Evolutionary conservation across 345 rosid genomes (phyloP), one percentile per base, ranked within the genome.

Genomic region (Pelargonium nanum): DNA sequence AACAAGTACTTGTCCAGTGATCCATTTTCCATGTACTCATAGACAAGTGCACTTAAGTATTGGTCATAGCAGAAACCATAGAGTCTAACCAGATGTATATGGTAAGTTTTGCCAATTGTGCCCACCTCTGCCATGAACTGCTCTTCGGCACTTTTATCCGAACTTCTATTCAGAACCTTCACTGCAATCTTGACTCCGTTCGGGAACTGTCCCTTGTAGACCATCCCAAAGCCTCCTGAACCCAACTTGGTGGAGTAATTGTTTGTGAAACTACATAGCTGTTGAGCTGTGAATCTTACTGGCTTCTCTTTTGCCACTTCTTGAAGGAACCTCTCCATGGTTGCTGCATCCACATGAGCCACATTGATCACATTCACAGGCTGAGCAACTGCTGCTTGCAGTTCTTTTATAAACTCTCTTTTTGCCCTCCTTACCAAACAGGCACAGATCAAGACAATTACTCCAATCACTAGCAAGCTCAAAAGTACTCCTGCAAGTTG

Each of bases 101-200:
- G 68, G 53, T 57, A 51, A 4, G 55, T 57, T 30, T 55, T 73
- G 19, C 77, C 68, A 0, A 68, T 65, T 12, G 61, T 62, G 59
- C 56, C 54, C 57, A 65, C 68, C 62, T 69, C 70, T 24, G 68
- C 70, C 54, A 68, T 12, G 57, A 65, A 68, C 30, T 57, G 67
- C 4, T 56, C 53, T 24, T 64, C 57, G 12, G 50, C 55, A 16
- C 30, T 64, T 62, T 44, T 57, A 53, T 64, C 60, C 1, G 65
- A 64, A 45, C 63, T 25, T 40, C 24, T 58, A 8, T 60, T 22
- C 0, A 68, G 34, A 24, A 64, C 66, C 48, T 68, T 65, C 3
- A 61, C 58, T 0, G 72, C 73, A 19, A 68, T 24, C 22, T 4
- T 5, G n/a, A 32, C 17, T 13, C 67, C 77, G 17, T 30, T n/a